phyloP scores from a whole-genome alignment of 495 filamentous ascomycete species.

The Evansstolkia leycettana region DNA sequence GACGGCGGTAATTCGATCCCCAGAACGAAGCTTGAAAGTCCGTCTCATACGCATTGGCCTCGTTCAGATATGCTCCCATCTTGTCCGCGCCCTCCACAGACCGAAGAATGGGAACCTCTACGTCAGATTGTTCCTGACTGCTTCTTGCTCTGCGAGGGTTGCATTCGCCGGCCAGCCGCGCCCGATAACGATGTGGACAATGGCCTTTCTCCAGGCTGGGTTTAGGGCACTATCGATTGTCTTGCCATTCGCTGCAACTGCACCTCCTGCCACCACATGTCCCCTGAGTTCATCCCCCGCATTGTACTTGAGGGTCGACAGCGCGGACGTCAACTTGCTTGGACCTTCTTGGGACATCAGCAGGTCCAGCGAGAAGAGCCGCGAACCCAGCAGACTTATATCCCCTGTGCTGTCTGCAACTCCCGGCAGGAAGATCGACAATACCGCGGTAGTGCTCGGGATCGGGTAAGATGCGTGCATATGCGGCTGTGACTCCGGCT shows the following conservation, averaged over 20 bases:
- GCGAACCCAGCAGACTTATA: conserved; percentile 9
- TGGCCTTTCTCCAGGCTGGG: conserved; percentile 25
- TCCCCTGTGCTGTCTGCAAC: conserved; percentile 12
- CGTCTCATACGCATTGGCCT: conserved; percentile 33
- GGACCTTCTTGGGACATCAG: conserved; percentile 13
- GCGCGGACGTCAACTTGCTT: conserved; percentile 11
- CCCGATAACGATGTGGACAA: conserved; percentile 14
- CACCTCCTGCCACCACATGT: conserved; percentile 20
- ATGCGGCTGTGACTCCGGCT: too few relatives aligned
- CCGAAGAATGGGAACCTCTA: conserved; percentile 27
- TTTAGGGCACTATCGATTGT: conserved; percentile 21
- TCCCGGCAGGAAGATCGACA: conserved; percentile 6
- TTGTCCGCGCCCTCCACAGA: conserved; percentile 18
- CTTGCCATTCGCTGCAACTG: conserved; percentile 14
- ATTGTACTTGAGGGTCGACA: conserved; percentile 6
- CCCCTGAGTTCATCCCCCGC: conserved; percentile 8
- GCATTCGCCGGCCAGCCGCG: conserved; percentile 6
- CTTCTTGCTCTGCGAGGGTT: conserved; percentile 12
- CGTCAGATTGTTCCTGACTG: conserved; percentile 24
- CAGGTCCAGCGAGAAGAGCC: conserved; percentile 21
- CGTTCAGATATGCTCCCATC: conserved; percentile 38
- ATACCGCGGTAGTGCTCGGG: not conserved
- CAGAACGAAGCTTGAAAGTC: conserved; percentile 36
- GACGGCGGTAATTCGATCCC: conserved; percentile 32
- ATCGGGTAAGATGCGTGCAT: too few relatives aligned